Percentiles rank a stretch among this genome's conserved stretches.
Evolutionary conservation across 305 asterid genomes (phyloP).

Genomic region (Galium porrigens): DNA sequence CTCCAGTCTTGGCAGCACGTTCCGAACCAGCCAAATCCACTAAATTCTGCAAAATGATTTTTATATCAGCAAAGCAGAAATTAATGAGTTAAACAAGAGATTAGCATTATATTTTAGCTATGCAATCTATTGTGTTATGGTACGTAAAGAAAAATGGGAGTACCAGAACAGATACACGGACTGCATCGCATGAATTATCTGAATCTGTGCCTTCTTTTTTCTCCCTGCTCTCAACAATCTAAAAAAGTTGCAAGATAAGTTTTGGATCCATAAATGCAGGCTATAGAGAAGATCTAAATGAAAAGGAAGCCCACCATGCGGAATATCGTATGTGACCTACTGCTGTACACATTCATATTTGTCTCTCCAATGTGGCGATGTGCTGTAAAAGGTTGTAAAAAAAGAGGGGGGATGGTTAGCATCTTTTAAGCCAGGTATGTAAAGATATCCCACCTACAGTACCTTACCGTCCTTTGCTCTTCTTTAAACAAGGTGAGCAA

Average conservation of each 20-base stretch:
- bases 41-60: conserved; percentile 44
- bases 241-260: conserved; percentile 16
- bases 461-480: neutral
- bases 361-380: conserved; percentile 98
- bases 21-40: conserved; percentile 99
- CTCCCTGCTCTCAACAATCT: conserved; percentile 94
- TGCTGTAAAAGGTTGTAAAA: conserved; percentile 34
- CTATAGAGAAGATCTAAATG: conserved; percentile 2
- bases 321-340: conserved; percentile 90
- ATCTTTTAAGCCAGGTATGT: neutral
- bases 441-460: neutral
- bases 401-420: conserved; percentile 1
- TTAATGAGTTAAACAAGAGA: conserved; percentile 6
- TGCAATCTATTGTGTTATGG: neutral
- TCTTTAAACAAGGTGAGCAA: neutral
- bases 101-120: conserved; percentile 1
- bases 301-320: conserved; percentile 55
- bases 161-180: conserved; percentile 97
- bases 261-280: conserved; percentile 6
- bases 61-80: neutral
- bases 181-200: conserved; percentile 74
- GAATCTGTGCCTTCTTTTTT: conserved; percentile 42
- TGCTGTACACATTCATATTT: conserved; percentile 82
- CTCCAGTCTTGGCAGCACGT: conserved; percentile 98
- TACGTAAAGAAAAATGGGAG: conserved; percentile 6